Percentiles rank a stretch among this genome's conserved stretches.
phyloP scores from a whole-genome alignment of 495 filamentous ascomycete species.

The Lasiosphaeria miniovina region DNA sequence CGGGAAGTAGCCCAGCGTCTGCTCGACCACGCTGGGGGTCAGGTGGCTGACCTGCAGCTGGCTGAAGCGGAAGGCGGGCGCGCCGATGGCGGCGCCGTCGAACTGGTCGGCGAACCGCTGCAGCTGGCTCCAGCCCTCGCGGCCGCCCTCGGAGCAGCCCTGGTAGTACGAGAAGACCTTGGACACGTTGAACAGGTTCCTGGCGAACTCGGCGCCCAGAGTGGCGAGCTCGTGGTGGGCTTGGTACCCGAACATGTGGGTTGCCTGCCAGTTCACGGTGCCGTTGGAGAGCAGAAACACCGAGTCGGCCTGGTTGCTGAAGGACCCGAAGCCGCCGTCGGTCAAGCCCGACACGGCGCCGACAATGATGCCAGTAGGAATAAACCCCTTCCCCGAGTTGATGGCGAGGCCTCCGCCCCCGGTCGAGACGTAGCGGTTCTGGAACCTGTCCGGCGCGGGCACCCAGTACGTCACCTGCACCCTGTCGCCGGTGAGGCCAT shows the following conservation, averaged over 20 bases:
- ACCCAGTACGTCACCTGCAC: constrained; percentile 42
- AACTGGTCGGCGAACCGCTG: constrained; percentile 52
- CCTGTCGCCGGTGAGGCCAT: constrained; percentile 30
- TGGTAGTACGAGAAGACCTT: constrained; percentile 54
- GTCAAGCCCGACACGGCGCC: constrained; percentile 46
- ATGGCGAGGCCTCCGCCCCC: constrained; percentile 50
- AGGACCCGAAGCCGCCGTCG: constrained; percentile 49
- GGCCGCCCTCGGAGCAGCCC: constrained; percentile 53
- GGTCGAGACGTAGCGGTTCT: constrained; percentile 44
- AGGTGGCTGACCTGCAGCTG: constrained; percentile 54
- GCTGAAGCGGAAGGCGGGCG: constrained; percentile 52
- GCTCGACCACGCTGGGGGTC: constrained; percentile 42
- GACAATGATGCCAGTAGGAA: constrained; percentile 44
- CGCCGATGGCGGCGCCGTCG: constrained; percentile 50
- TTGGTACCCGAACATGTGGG: constrained; percentile 48
- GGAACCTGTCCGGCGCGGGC: constrained; percentile 36
- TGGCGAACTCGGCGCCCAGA: constrained; percentile 30
- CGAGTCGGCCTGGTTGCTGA: constrained; percentile 32
- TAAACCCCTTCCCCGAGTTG: constrained; percentile 35
- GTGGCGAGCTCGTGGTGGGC: constrained; percentile 27
- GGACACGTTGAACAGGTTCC: constrained; percentile 34
- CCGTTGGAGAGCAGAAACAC: constrained; percentile 42
- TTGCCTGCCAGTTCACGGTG: constrained; percentile 41
- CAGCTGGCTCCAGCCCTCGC: constrained; percentile 52
- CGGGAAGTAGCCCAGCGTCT: constrained; percentile 50